phyloP scores from a whole-genome alignment of 148 eudicot genomes.

The Fagopyrum esculentum region DNA sequence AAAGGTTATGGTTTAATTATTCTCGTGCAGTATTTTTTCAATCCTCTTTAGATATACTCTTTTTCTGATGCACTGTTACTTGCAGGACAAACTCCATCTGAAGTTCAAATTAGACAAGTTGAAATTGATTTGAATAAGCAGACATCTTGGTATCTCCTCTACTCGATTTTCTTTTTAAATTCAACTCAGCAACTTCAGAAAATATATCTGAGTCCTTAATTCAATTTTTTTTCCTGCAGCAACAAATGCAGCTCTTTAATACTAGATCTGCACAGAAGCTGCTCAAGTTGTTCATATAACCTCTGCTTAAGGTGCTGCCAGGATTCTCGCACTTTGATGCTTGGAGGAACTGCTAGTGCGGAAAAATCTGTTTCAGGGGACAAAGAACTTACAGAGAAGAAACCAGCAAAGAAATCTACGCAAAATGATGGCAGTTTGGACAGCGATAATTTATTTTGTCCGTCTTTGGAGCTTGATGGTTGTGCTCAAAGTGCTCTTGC shows the following conservation, averaged over 20 bases:
- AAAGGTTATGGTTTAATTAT: conserved; percentile 36
- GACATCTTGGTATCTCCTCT: conserved; percentile 48
- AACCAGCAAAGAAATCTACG: not conserved
- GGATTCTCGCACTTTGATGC: conserved; percentile 24
- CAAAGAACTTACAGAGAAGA: conserved; percentile 15
- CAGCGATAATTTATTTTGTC: conserved; percentile 50
- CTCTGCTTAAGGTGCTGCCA: conserved; percentile 75
- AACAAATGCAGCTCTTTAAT: conserved; percentile 61
- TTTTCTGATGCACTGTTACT: not conserved
- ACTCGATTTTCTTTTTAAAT: not conserved
- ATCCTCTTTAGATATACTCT: not conserved
- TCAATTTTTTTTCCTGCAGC: conserved; percentile 27
- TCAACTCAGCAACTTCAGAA: not conserved
- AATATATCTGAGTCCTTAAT: not conserved
- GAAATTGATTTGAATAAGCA: conserved; percentile 37
- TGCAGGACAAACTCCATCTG: conserved; percentile 47
- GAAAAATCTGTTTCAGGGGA: conserved; percentile 18
- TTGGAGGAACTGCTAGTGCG: conserved; percentile 19
- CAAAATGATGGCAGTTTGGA: not conserved
- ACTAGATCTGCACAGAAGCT: conserved; percentile 76
- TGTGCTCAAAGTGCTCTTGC: conserved; percentile 60
- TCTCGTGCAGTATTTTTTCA: not conserved
- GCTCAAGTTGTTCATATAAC: conserved; percentile 66
- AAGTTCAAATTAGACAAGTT: conserved; percentile 52
- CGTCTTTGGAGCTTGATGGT: conserved; percentile 64